Percentiles rank a stretch among this genome's conserved stretches.
Evolutionary conservation across 306 rosid species (phyloP).

Genomic region (Delonix regia): DNA sequence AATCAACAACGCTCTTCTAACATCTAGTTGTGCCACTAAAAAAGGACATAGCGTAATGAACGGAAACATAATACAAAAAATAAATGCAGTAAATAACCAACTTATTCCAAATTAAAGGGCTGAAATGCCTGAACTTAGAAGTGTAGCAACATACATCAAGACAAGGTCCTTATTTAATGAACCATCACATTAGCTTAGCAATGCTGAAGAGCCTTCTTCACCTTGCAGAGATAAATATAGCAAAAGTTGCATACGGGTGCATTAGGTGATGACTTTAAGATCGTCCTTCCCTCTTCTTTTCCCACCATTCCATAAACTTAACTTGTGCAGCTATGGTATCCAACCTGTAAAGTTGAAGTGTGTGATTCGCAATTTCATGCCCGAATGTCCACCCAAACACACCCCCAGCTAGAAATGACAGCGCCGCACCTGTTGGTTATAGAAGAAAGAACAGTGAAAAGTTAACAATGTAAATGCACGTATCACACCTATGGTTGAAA

Average conservation of each 20-base stretch:
- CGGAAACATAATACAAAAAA: not conserved
- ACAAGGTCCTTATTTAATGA: conserved; percentile 38
- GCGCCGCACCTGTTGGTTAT: conserved; percentile 67
- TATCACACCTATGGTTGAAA: not conserved
- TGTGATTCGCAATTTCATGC: conserved; percentile 73
- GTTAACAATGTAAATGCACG: conserved; percentile 25
- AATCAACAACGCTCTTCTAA: no score
- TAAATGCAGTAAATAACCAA: not conserved
- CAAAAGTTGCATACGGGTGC: conserved; percentile 25
- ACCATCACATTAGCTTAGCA: conserved; percentile 38
- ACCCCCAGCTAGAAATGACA: conserved; percentile 79
- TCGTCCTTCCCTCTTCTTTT: conserved; percentile 50
- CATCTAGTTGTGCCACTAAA: not conserved
- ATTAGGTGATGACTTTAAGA: conserved; percentile 39
- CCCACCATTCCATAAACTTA: conserved; percentile 92
- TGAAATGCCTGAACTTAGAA: not conserved
- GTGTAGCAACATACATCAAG: not conserved
- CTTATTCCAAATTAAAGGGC: not conserved
- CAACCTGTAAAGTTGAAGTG: conserved; percentile 79
- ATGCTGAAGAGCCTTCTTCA: conserved; percentile 40
- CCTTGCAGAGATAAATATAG: conserved; percentile 32
- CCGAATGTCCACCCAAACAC: conserved; percentile 69
- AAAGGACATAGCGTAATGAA: not conserved
- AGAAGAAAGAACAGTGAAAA: not conserved
- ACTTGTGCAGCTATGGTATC: conserved; percentile 75